Conservation (phyloP, 2,329 filamentous ascomycete genomes). For the Epichloe scottii region DNA sequence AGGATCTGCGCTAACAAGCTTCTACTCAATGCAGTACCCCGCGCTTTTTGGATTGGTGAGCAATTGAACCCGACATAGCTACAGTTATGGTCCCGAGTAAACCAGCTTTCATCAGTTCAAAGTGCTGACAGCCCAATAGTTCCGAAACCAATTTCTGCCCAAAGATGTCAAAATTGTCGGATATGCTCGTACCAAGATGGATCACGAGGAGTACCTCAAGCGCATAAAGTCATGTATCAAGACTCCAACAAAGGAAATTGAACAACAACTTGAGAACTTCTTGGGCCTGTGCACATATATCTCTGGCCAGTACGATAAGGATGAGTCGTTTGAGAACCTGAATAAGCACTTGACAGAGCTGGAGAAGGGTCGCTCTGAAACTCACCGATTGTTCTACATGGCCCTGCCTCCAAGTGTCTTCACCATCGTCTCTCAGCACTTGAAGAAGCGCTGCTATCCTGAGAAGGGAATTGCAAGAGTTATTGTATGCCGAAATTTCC, state of each 20-base stretch:
- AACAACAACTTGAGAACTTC: slow-evolving; percentile 90
- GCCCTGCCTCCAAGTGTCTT: slow-evolving; percentile 95
- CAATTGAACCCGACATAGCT: background rate
- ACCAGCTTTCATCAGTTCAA: background rate
- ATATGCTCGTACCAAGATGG: slow-evolving; percentile 99
- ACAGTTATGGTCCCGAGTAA: background rate
- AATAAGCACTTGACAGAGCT: slow-evolving; percentile 76
- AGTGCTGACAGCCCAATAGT: slow-evolving; percentile 39
- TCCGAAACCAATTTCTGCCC: slow-evolving; percentile 96
- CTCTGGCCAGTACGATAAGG: slow-evolving; percentile 94
- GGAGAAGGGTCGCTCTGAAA: slow-evolving; percentile 70
- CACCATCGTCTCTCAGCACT: slow-evolving; percentile 90
- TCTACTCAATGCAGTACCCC: slow-evolving; percentile 54
- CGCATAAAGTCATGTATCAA: slow-evolving; percentile 98
- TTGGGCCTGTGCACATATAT: slow-evolving; percentile 81
- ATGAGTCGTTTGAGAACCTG: slow-evolving; percentile 81
- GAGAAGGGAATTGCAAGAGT: slow-evolving; percentile 81
- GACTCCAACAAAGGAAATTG: slow-evolving; percentile 92
- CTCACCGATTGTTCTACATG: slow-evolving; percentile 98
- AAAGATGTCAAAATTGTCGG: slow-evolving; percentile 95
- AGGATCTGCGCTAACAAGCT: slow-evolving; percentile 11
- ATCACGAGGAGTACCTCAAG: slow-evolving; percentile 87
- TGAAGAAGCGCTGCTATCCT: slow-evolving; percentile 96
- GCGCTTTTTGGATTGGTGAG: slow-evolving; percentile 94
- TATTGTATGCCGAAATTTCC: slow-evolving; percentile 51